A percentile compares a stretch with the other conserved stretches of the same genome.
Conservation (phyloP, 441 rosid genomes). For the Flueggea neowawraea region DNA sequence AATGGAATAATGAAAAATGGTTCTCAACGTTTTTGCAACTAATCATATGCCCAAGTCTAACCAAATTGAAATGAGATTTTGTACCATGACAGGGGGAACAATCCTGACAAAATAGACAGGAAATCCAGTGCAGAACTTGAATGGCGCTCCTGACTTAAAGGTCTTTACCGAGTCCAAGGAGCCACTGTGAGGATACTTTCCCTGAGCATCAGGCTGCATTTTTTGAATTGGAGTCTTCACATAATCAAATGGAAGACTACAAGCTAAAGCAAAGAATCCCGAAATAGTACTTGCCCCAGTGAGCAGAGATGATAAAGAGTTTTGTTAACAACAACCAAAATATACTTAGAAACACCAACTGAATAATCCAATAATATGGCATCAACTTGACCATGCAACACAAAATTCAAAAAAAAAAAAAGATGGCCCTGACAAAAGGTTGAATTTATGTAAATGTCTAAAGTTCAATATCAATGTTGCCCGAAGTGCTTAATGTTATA, state of each 20-base stretch:
- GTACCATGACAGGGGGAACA: constrained; percentile 99
- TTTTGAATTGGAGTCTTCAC: constrained; percentile 99
- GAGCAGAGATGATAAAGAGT: not conserved
- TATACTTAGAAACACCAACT: too few species aligned
- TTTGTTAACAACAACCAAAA: too few species aligned
- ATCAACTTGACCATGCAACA: too few species aligned
- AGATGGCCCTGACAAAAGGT: too few species aligned
- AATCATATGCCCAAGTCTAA: too few species aligned
- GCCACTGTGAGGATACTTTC: constrained; percentile 91
- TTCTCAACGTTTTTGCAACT: too few species aligned
- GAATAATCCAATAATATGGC: too few species aligned
- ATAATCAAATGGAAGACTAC: constrained; percentile 96
- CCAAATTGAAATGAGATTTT: not conserved
- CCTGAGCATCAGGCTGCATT: constrained; percentile 96
- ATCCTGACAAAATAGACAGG: constrained; percentile 93
- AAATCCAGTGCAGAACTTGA: constrained; percentile 94
- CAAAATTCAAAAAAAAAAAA: too few species aligned
- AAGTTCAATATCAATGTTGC: too few species aligned
- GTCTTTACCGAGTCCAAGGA: constrained; percentile 83
- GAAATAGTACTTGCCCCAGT: constrained; percentile 91
- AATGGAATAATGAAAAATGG: too few species aligned
- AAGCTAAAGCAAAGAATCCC: constrained; percentile 89
- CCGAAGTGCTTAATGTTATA: too few species aligned
- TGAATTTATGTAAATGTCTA: too few species aligned
- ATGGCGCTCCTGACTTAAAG: constrained; percentile 84